These are phyloP conservation scores for Pseudozyma tsukubaensis DNA, from an alignment of 1,284 basidiomycete species.

Conservation along the genomic window DNA sequence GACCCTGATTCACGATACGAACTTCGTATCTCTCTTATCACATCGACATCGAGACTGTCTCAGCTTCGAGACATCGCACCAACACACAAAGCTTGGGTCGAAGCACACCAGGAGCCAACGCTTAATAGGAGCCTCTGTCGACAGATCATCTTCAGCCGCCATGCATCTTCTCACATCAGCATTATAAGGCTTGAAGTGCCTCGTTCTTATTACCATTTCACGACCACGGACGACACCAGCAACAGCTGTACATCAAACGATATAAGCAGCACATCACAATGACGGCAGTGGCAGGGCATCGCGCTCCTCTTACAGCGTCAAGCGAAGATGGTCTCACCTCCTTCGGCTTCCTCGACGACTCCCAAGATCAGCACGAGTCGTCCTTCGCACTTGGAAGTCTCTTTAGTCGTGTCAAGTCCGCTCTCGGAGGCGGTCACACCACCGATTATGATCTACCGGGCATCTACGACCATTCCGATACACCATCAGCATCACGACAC, in stretches of 20 bases:
- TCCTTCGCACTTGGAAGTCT: slow-evolving; percentile 57
- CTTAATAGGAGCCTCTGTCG: neutral
- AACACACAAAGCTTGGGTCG: too few relatives aligned
- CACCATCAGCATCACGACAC: slow-evolving; percentile 22
- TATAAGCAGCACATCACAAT: neutral
- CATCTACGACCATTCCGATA: neutral
- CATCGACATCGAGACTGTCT: too few relatives aligned
- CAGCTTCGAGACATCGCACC: too few relatives aligned
- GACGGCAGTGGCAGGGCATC: slow-evolving; percentile 11
- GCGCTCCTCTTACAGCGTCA: neutral
- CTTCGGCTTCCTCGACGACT: slow-evolving; percentile 62
- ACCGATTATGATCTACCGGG: slow-evolving; percentile 7
- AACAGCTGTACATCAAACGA: too few relatives aligned
- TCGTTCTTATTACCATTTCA: neutral
- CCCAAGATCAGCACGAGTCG: slow-evolving; percentile 47
- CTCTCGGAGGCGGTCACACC: slow-evolving; percentile 35
- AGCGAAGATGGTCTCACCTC: slow-evolving; percentile 42
- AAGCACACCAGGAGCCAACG: too few relatives aligned
- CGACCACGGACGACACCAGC: neutral
- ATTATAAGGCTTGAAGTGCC: too few relatives aligned
- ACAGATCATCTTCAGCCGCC: neutral
- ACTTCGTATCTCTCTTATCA: too few relatives aligned
- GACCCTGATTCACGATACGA: too few relatives aligned
- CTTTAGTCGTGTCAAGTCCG: slow-evolving; percentile 61
- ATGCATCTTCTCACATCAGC: too few relatives aligned